Percentiles rank a stretch among this genome's conserved stretches.
These are phyloP conservation scores for Scheffersomyces amazonensis DNA, from an alignment of 805 yeast genomes.

Conservation along the genomic window DNA sequence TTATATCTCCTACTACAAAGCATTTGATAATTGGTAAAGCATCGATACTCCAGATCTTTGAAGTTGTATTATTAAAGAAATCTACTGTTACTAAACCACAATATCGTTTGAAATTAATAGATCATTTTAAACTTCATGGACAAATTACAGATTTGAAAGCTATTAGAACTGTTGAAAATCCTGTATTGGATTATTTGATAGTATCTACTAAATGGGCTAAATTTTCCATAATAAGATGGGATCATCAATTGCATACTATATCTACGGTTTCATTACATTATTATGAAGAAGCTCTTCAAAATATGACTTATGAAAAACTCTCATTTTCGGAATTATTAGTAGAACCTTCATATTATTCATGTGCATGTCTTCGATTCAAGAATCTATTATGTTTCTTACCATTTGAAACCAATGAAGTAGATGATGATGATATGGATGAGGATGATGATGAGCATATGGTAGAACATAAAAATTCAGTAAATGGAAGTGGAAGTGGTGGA, in stretches of 20 bases:
- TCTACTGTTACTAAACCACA: conserved; percentile 16
- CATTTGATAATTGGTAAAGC: conserved; percentile 72
- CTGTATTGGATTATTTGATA: conserved; percentile 56
- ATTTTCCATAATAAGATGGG: conserved; percentile 73
- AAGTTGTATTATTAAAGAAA: conserved; percentile 27
- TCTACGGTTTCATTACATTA: conserved; percentile 79
- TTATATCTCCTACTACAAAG: conserved; percentile 40
- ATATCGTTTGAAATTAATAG: conserved; percentile 33
- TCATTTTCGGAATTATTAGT: conserved; percentile 46
- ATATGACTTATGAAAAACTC: conserved; percentile 42
- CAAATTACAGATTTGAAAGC: conserved; percentile 55
- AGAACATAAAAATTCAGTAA: neutral
- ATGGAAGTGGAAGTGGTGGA: too few species aligned
- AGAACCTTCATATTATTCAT: conserved; percentile 56
- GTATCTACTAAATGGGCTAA: conserved; percentile 75
- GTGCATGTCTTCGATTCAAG: conserved; percentile 58
- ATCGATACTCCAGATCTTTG: conserved; percentile 62
- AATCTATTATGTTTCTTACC: conserved; percentile 75
- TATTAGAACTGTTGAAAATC: conserved; percentile 45
- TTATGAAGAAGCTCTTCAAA: conserved; percentile 69
- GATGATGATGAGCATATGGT: conserved; percentile 7
- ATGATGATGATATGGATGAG: conserved; percentile 20
- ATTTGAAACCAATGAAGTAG: conserved; percentile 29
- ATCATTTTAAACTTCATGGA: conserved; percentile 76
- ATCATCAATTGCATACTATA: conserved; percentile 48